Percentiles rank a stretch among this genome's conserved stretches.
Evolutionary conservation across 2,329 filamentous ascomycete species (phyloP).

Genomic region (Penicillium sp.): DNA sequence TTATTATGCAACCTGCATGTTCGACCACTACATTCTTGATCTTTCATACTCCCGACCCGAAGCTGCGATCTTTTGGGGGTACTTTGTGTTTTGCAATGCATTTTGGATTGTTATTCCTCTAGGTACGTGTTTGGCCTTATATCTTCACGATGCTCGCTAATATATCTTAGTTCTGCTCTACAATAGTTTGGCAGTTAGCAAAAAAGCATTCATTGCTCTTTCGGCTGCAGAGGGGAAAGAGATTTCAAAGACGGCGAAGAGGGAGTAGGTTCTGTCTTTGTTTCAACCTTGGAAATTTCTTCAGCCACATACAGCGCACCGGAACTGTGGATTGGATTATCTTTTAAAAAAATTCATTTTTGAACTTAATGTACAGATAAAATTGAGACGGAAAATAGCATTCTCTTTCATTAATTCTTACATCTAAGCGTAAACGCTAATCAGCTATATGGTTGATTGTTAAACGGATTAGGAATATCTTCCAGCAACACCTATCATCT

Average conservation of each 20-base stretch:
- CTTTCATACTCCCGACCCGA: constrained; percentile 56
- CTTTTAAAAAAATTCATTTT: background rate
- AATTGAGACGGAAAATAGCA: background rate
- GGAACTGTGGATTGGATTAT: background rate
- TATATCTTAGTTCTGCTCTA: background rate
- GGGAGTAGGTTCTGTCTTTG: background rate
- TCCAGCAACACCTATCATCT: background rate
- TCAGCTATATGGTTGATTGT: background rate
- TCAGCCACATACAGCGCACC: background rate
- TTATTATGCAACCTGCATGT: constrained; percentile 58
- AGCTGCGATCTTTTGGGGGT: constrained; percentile 59
- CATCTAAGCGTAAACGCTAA: background rate
- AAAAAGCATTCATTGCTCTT: background rate
- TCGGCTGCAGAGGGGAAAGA: background rate
- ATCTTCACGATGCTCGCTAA: background rate
- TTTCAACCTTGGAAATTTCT: background rate
- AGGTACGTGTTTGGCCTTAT: background rate
- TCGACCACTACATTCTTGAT: constrained; percentile 53
- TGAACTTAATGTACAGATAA: background rate
- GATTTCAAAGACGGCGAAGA: background rate
- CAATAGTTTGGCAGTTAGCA: background rate
- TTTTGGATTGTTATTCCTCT: constrained; percentile 60
- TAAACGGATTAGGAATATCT: background rate
- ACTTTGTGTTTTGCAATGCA: constrained; percentile 59
- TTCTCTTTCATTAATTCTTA: background rate